These are phyloP conservation scores for Fennellomyces sp. DNA, from an alignment of 371 early-diverging fungal species.

Conservation along the genomic window DNA sequence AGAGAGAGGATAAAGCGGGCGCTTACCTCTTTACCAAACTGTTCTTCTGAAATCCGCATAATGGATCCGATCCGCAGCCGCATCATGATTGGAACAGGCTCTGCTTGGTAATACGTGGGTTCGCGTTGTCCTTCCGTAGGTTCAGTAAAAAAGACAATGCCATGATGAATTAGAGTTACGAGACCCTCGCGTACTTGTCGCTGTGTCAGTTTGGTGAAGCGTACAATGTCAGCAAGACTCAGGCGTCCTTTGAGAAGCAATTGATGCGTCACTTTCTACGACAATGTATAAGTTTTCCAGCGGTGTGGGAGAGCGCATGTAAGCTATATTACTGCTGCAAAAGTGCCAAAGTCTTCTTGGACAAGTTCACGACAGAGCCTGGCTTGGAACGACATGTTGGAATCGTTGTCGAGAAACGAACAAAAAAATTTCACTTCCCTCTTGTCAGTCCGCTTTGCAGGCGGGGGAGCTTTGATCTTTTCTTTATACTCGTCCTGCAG, in stretches of 20 bases:
- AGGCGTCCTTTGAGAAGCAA: slow-evolving; percentile 49
- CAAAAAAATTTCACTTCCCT: background rate
- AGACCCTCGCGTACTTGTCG: slow-evolving; percentile 43
- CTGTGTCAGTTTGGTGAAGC: slow-evolving; percentile 35
- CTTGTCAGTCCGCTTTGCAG: background rate
- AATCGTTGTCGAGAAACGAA: background rate
- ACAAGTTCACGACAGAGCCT: slow-evolving; percentile 50
- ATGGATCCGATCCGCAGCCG: slow-evolving; percentile 72
- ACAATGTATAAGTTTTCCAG: background rate
- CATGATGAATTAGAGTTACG: slow-evolving; percentile 47
- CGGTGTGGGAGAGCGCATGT: no score
- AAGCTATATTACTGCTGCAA: slow-evolving; percentile 48
- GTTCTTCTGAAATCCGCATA: slow-evolving; percentile 57
- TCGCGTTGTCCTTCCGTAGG: slow-evolving; percentile 66
- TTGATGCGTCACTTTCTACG: slow-evolving; percentile 41
- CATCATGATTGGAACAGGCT: slow-evolving; percentile 56
- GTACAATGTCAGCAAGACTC: slow-evolving; percentile 38
- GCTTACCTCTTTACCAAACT: slow-evolving; percentile 69
- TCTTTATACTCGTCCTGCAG: background rate
- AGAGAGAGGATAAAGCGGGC: no score
- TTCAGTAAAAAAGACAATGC: slow-evolving; percentile 38
- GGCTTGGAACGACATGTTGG: slow-evolving; percentile 40
- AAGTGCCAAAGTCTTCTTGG: slow-evolving; percentile 48
- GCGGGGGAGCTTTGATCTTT: background rate
- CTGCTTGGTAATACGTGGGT: slow-evolving; percentile 70